Percentiles rank a stretch among this genome's conserved stretches.
phyloP scores from a whole-genome alignment of 2,329 filamentous ascomycete genomes.

The Daldinia eschscholtzii region DNA sequence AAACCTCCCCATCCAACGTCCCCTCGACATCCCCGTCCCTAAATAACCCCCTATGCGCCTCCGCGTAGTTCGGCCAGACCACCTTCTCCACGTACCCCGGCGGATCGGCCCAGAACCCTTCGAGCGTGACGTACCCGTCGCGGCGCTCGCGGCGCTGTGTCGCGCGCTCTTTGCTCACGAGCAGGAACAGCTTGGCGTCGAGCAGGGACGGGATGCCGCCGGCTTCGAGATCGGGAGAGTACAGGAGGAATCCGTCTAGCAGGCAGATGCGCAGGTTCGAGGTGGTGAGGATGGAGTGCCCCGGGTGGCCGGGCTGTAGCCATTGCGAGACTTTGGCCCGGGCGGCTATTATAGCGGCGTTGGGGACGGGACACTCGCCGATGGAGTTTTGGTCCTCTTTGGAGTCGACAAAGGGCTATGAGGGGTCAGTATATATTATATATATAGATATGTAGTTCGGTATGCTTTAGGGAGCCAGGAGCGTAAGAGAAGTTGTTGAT shows the following conservation, averaged over 20 bases:
- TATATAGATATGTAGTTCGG: no score
- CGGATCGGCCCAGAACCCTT: constrained; percentile 96
- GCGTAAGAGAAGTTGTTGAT: background rate
- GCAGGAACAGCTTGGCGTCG: constrained; percentile 83
- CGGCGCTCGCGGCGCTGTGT: constrained; percentile 75
- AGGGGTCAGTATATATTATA: background rate
- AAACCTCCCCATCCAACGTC: constrained; percentile 60
- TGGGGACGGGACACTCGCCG: constrained; percentile 66
- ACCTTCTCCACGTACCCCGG: constrained; percentile 93
- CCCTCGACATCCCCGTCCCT: constrained; percentile 73
- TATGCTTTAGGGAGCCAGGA: background rate
- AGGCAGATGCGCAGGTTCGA: constrained; percentile 70
- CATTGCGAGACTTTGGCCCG: constrained; percentile 63
- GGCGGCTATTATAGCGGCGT: constrained; percentile 60
- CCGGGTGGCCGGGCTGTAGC: constrained; percentile 59
- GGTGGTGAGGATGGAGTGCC: constrained; percentile 54
- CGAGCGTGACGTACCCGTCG: constrained; percentile 81
- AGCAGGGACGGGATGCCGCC: constrained; percentile 61
- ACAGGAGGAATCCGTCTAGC: constrained; percentile 91
- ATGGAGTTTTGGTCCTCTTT: constrained; percentile 74
- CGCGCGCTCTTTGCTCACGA: constrained; percentile 73
- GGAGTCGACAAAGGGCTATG: constrained; percentile 63
- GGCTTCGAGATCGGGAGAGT: constrained; percentile 67
- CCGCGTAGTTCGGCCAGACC: constrained; percentile 95
- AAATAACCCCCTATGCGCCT: constrained; percentile 86